These are phyloP conservation scores for Candida ovalis DNA, from an alignment of 805 yeast genomes.

Conservation along the genomic window DNA sequence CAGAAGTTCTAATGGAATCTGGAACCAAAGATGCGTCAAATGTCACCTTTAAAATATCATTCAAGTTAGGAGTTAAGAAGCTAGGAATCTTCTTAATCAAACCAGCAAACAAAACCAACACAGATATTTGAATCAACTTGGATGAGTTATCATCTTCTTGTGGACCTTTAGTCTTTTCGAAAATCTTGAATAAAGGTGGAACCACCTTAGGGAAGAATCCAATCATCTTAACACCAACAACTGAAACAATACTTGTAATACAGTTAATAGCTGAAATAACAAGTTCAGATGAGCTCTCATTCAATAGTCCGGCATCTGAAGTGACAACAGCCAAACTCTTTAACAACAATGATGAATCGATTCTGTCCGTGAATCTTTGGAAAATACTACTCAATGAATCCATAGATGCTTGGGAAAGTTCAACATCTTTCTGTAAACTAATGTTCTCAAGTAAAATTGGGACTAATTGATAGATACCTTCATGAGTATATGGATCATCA, in stretches of 20 bases:
- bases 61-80: conserved; percentile 68
- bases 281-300: conserved; percentile 48
- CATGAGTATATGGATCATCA: conserved; percentile 44
- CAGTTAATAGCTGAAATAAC: conserved; percentile 71
- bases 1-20: conserved; percentile 54
- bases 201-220: conserved; percentile 83
- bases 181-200: conserved; percentile 65
- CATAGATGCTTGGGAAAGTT: conserved; percentile 63
- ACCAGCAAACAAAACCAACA: conserved; percentile 67
- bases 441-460: conserved; percentile 44
- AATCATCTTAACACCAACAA: conserved; percentile 81
- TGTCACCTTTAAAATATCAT: conserved; percentile 55
- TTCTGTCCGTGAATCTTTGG: conserved; percentile 53
- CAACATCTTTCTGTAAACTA: conserved; percentile 35
- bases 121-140: conserved; percentile 60
- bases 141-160: conserved; percentile 25
- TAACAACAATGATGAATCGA: conserved; percentile 45
- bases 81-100: conserved; percentile 81
- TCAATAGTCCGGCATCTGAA: conserved; percentile 50
- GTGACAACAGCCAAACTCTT: conserved; percentile 47
- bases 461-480: conserved; percentile 50
- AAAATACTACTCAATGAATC: conserved; percentile 64
- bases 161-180: conserved; percentile 36
- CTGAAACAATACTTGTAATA: conserved; percentile 63
- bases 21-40: conserved; percentile 58